Evolutionary conservation across 495 filamentous ascomycete genomes (phyloP), one percentile per base, ranked within the genome.

Genomic region (Glonium stellatum): DNA sequence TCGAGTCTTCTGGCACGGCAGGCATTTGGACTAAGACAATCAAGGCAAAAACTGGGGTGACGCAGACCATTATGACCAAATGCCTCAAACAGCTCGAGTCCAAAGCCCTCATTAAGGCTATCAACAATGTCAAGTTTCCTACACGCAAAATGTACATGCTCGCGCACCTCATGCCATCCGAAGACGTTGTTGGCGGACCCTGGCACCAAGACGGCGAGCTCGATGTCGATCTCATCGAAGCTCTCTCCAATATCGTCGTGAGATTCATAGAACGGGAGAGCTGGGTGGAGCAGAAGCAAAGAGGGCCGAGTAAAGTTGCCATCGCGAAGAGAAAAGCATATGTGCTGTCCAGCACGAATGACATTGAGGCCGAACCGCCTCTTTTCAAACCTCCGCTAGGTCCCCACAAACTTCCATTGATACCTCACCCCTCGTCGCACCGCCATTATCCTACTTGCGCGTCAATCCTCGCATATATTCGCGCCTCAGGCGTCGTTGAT

Each of bases 171-270:
- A 78, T 81, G 13, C 92, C 95, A 1, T 87, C 85, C 39, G 91
- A 96, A 37, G 87, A 93, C 49, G 85, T 92, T 19, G 95, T 90
- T 0, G 95, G 93, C 42, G 93, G 95, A 5, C 85, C 89, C 18
- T 98, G 92, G 88, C 97, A 90, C 66, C 91, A 87, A 21, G 88
- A 96, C 53, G 87, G 87, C 8, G 87, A 87, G 41, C 80, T 97
- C 2, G 93, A 98, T 70, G 82, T 86, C 39, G 85, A 87, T 49
- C 91, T 98, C 69, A 90, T 97, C 67, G 81, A 85, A 22, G 79
- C 76, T 35, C 76, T 95, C 13, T 77, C 84, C 34, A 76, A 79
- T 3, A 81, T 86, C 54, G 80, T 96, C 18, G 84, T 88, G 62
- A 80, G 82, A 58, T 87, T 83, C 54, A 85, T 97, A 58, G 82